Evolutionary conservation across 441 rosid species (phyloP).

Genomic region (Pelargonium fulgidum): DNA sequence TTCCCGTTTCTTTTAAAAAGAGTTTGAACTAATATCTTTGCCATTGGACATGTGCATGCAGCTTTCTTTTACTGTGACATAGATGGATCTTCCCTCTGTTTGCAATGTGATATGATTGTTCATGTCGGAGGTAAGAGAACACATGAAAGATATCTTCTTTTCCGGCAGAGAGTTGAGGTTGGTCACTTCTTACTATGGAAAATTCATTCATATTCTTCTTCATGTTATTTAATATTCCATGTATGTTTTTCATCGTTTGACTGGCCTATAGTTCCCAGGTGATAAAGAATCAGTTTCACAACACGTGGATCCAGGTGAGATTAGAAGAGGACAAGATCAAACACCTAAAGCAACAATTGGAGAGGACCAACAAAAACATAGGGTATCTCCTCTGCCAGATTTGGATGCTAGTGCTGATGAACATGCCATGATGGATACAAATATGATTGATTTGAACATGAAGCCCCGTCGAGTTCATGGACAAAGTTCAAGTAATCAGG

Average conservation of each 20-base stretch:
- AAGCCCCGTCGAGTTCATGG: slow-evolving; percentile 49
- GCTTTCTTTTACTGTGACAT: slow-evolving; percentile 82
- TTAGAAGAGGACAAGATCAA: slow-evolving; percentile 25
- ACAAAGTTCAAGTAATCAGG: slow-evolving; percentile 49
- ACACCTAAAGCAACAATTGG: slow-evolving; percentile 21
- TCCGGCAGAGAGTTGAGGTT: slow-evolving; percentile 74
- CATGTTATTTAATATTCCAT: neutral
- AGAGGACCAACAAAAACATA: slow-evolving; percentile 32
- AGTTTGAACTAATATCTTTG: no score
- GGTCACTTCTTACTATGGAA: neutral
- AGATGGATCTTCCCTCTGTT: slow-evolving; percentile 72
- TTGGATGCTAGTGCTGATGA: slow-evolving; percentile 34
- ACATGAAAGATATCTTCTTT: slow-evolving; percentile 58
- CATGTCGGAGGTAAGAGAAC: slow-evolving; percentile 82
- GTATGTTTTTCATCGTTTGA: neutral
- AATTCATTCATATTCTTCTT: neutral
- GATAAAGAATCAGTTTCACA: slow-evolving; percentile 37
- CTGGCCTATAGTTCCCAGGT: slow-evolving; percentile 58
- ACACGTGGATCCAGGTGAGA: slow-evolving; percentile 25
- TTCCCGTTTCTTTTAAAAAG: no score
- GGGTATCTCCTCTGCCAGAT: slow-evolving; percentile 23
- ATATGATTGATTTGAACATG: slow-evolving; percentile 66
- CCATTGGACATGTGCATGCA: slow-evolving; percentile 6
- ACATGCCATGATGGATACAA: slow-evolving; percentile 26
- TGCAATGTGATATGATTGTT: slow-evolving; percentile 72